These are phyloP conservation scores for Yamadazyma endophytica DNA, from an alignment of 805 yeast genomes.

Conservation along the genomic window DNA sequence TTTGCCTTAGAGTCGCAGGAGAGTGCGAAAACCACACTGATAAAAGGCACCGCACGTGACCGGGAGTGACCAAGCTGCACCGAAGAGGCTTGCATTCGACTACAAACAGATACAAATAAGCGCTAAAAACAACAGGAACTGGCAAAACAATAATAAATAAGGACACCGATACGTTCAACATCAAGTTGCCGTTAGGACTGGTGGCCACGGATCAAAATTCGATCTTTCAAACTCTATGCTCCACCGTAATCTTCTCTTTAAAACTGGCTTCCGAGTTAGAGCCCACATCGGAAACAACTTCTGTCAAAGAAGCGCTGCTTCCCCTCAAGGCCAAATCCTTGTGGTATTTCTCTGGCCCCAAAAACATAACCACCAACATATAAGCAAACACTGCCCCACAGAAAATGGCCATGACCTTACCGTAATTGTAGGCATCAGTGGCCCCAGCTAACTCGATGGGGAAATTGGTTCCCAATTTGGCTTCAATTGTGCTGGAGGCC, in stretches of 20 bases:
- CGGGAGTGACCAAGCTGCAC: too few species aligned
- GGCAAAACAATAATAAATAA: too few species aligned
- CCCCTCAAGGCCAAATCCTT: conserved; percentile 7
- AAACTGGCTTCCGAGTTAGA: conserved; percentile 1
- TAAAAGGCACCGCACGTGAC: too few species aligned
- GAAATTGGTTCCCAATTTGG: conserved; percentile 56
- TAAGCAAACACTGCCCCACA: conserved; percentile 11
- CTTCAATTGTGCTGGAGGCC: conserved; percentile 68
- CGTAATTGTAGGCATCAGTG: conserved; percentile 46
- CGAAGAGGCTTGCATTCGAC: too few species aligned
- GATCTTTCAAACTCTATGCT: conserved; percentile 1
- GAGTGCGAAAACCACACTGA: too few species aligned
- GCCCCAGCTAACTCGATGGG: conserved; percentile 35
- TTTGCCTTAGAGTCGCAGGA: too few species aligned
- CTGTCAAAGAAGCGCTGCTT: neutral
- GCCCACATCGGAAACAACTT: conserved; percentile 1
- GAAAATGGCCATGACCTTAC: conserved; percentile 28
- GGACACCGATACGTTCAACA: too few species aligned
- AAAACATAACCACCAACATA: conserved; percentile 6
- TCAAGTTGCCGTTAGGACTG: too few species aligned
- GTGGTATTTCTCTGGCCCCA: conserved; percentile 12
- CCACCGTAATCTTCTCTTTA: neutral
- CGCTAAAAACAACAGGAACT: too few species aligned
- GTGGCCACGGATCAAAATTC: too few species aligned
- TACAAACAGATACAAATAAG: too few species aligned